These are phyloP conservation scores for Eucalyptus cloeziana DNA, from an alignment of 345 rosid genomes.

Conservation along the genomic window DNA sequence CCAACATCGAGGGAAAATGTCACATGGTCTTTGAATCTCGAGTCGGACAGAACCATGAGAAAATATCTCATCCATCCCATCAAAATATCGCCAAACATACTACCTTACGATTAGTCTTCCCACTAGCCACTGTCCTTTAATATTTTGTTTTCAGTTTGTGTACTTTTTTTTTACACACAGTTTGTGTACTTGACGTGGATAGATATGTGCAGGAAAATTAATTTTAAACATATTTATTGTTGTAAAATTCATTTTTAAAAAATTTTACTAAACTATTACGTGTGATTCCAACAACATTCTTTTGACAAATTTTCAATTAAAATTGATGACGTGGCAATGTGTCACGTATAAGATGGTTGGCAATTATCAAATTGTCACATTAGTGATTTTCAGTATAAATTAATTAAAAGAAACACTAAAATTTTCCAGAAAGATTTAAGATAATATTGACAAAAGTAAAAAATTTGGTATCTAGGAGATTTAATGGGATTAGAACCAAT, in stretches of 20 bases:
- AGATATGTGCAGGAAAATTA: not conserved
- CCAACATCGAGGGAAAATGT: not conserved
- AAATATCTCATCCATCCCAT: not conserved
- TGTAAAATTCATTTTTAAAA: not conserved
- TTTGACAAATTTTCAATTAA: fast-evolving
- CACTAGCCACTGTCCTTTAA: not conserved
- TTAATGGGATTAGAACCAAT: fast-evolving
- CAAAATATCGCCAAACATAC: not conserved
- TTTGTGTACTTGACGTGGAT: not conserved
- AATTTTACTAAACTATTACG: too few relatives aligned
- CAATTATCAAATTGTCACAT: fast-evolving
- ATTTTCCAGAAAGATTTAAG: fast-evolving
- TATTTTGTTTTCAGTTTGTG: not conserved
- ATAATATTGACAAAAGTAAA: too few relatives aligned
- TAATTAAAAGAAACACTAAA: fast-evolving
- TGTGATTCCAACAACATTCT: too few relatives aligned
- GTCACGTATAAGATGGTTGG: fast-evolving
- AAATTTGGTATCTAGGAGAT: fast-evolving
- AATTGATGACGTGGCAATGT: too few relatives aligned
- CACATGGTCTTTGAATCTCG: not conserved
- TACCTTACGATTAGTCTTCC: not conserved
- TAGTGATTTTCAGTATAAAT: fast-evolving
- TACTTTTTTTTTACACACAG: too few relatives aligned
- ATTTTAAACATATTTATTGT: fast-evolving
- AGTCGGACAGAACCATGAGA: not conserved